Base-by-base conservation (phyloP, 2,329 filamentous ascomycete genomes). In the Pyricularia sp. region DNA sequence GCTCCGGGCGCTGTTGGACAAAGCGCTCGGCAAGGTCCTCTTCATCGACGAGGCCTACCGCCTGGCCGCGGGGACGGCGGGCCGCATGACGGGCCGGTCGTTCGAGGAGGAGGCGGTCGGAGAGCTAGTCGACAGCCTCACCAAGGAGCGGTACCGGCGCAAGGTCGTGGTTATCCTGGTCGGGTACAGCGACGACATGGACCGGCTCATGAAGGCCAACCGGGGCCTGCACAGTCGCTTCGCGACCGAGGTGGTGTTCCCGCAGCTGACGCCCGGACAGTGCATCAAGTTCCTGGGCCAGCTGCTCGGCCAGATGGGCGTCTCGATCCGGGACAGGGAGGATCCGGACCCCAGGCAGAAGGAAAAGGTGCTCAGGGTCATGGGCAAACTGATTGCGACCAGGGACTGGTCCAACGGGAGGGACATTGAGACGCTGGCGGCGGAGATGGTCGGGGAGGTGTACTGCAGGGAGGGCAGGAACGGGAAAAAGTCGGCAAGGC, bases 11-110 rank as follows among this genome's bases (percentile, higher is more conserved):
- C 76, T 85, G 0, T 77, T 92, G 0, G 87, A 92, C 68, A 85
- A 81, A 42, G 86, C 85, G 0, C 80, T 92, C 0, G 90, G 91
- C 0, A 86, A 84, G 26, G 87, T 93, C 0, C 80, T 93, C 0
- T 89, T 93, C 70, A 84, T 93, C 9, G 90, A 93, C 69, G 90
- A 92, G 74, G 90, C 63, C 6, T 65, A 65, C 31, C 63, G 28
- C 17, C 28, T 65, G 14, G 59, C 55, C 6, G 26, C 10, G 4
- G 59, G 23, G 59, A 26, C 10, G 4, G 59, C 14, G 23, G 59
- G 59, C 9, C 23, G 25, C 1, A 26, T 7, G 25, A 63, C 59
- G 25, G 59, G 59, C 25, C 63, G 88, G 85, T 0, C 84, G 83
- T 88, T 82, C 69, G 83, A 81, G 0, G 78, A 77, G 30, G 59